A percentile compares a stretch with the other conserved stretches of the same genome.
phyloP scores from a whole-genome alignment of 768 basidiomycete genomes.

The Pseudohyphozyma bogoriensis region DNA sequence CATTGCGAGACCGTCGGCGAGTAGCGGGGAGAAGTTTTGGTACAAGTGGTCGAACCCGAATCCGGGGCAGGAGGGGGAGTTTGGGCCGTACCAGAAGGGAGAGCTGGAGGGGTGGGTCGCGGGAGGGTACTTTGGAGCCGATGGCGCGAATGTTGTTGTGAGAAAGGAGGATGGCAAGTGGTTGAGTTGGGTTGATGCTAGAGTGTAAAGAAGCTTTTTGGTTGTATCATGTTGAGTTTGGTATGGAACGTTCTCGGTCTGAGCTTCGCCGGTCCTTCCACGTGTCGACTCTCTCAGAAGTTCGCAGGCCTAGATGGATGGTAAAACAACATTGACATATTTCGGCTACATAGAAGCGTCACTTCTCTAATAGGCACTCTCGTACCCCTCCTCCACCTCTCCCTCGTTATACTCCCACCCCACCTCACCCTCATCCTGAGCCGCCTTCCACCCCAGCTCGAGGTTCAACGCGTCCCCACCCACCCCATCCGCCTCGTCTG shows the following conservation, averaged over 20 bases:
- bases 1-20: slow-evolving; percentile 5
- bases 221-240: too few relatives aligned
- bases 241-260: too few relatives aligned
- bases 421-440: not conserved
- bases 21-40: slow-evolving; percentile 45
- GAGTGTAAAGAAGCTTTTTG: too few relatives aligned
- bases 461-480: not conserved
- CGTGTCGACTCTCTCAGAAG: too few relatives aligned
- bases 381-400: too few relatives aligned
- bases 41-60: slow-evolving; percentile 59
- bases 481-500: not conserved
- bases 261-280: too few relatives aligned
- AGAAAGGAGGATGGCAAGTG: slow-evolving; percentile 38
- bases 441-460: not conserved
- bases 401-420: not conserved
- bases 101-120: slow-evolving; percentile 72
- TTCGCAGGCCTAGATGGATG: too few relatives aligned
- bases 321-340: too few relatives aligned
- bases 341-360: too few relatives aligned
- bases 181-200: not conserved
- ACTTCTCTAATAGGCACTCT: too few relatives aligned
- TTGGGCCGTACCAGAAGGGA: slow-evolving; percentile 70
- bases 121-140: slow-evolving; percentile 67
- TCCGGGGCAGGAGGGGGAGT: slow-evolving; percentile 43
- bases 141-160: slow-evolving; percentile 68